Evolutionary conservation across 2,329 filamentous ascomycete species (phyloP).

Genomic region (Madurella mycetomatis): DNA sequence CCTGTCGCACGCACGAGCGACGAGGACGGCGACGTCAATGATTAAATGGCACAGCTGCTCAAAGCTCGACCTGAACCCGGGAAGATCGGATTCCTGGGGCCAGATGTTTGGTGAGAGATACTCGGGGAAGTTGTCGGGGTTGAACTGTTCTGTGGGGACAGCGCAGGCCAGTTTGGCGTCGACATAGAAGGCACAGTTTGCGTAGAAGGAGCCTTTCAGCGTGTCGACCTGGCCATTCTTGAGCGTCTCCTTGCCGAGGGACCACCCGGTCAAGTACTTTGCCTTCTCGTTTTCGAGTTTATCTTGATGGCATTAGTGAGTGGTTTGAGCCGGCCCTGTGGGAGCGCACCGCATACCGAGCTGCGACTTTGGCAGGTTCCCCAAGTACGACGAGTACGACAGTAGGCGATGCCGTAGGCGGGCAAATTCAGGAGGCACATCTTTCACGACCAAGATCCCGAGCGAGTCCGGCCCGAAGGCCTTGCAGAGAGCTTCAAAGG

Average conservation of each 20-base stretch:
- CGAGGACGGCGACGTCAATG: conserved; percentile 83
- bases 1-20: conserved; percentile 83
- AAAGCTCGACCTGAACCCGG: conserved; percentile 69
- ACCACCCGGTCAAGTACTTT: conserved; percentile 71
- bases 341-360: conserved; percentile 54
- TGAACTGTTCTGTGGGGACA: conserved; percentile 54
- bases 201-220: conserved; percentile 78
- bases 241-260: conserved; percentile 74
- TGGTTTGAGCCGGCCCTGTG: too few species aligned
- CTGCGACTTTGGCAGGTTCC: conserved; percentile 67
- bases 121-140: conserved; percentile 66
- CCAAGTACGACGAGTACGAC: conserved; percentile 85
- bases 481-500: conserved; percentile 63
- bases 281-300: conserved; percentile 56
- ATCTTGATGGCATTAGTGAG: conserved; percentile 31
- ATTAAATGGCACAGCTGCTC: conserved; percentile 76
- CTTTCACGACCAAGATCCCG: conserved; percentile 89
- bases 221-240: conserved; percentile 74
- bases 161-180: conserved; percentile 59
- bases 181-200: conserved; percentile 76
- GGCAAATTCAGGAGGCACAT: conserved; percentile 68
- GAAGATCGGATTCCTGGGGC: conserved; percentile 65
- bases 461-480: conserved; percentile 89
- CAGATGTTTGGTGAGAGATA: conserved; percentile 89
- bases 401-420: conserved; percentile 69